A percentile compares a stretch with the other conserved stretches of the same genome.
These are phyloP conservation scores for Polyplosphaeria fusca DNA, from an alignment of 495 filamentous ascomycete genomes.

Conservation along the genomic window DNA sequence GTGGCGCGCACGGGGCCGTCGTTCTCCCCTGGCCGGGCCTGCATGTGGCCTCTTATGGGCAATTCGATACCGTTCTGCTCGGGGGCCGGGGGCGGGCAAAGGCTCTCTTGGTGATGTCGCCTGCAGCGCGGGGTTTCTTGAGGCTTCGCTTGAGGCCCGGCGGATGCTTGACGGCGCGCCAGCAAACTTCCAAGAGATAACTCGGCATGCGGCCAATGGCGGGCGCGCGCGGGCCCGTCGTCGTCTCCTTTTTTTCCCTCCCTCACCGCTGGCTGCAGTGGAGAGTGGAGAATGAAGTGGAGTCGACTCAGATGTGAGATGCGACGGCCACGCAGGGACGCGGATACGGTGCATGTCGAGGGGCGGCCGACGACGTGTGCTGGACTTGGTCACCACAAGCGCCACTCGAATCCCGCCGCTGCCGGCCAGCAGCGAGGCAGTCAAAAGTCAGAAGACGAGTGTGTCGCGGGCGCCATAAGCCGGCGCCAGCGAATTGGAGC, in stretches of 20 bases:
- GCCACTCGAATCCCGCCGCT: too few species aligned
- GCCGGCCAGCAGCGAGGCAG: too few species aligned
- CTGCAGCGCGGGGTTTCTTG: conserved; percentile 5
- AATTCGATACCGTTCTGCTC: conserved; percentile 1
- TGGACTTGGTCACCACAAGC: too few species aligned
- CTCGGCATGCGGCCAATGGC: neutral
- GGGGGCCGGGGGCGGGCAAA: neutral
- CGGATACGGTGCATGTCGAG: too few species aligned
- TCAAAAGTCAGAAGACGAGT: too few species aligned
- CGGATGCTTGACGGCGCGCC: conserved; percentile 8
- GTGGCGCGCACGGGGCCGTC: conserved; percentile 4
- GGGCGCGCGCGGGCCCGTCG: neutral
- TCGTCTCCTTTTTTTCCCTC: conserved; percentile 11
- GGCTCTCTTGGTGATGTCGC: neutral
- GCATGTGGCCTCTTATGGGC: neutral
- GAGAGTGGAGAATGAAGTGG: too few species aligned
- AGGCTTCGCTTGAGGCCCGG: conserved; percentile 11
- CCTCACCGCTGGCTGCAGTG: too few species aligned
- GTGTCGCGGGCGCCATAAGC: neutral
- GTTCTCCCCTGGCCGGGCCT: neutral
- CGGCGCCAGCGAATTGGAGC: neutral
- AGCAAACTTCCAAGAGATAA: conserved; percentile 5
- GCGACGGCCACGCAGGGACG: too few species aligned
- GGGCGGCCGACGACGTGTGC: too few species aligned
- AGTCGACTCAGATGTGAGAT: too few species aligned